Percentiles rank a stretch among this genome's conserved stretches.
These are phyloP conservation scores for Ocimum tenuiflorum DNA, from an alignment of 257 asterid genomes.

Conservation along the genomic window DNA sequence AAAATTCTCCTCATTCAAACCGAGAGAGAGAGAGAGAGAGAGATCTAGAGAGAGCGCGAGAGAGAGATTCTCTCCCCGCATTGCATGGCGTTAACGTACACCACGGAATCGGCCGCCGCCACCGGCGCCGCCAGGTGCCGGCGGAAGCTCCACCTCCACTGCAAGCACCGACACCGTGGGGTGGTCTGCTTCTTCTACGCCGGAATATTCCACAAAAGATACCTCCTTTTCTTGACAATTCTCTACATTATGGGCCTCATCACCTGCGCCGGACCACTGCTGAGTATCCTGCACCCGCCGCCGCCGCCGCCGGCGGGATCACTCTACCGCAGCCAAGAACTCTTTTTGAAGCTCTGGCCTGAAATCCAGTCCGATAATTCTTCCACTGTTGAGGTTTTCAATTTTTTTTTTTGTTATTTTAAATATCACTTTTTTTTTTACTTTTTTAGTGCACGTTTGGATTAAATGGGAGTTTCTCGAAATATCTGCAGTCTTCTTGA, in stretches of 20 bases:
- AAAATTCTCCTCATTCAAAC: not conserved
- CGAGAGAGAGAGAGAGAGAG: not conserved
- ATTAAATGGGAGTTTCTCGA: not conserved
- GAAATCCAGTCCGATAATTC: slow-evolving; percentile 59
- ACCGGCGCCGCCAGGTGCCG: slow-evolving; percentile 32
- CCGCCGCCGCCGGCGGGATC: slow-evolving; percentile 55
- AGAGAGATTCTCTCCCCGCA: not conserved
- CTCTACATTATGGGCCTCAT: slow-evolving; percentile 62
- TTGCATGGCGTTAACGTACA: slow-evolving; percentile 49
- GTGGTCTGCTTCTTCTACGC: slow-evolving; percentile 29
- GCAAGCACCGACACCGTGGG: slow-evolving; percentile 42
- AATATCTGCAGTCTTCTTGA: not conserved
- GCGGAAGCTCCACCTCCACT: slow-evolving; percentile 38
- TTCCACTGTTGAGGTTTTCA: slow-evolving; percentile 48
- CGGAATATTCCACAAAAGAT: slow-evolving; percentile 37
- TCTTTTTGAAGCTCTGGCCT: slow-evolving; percentile 55
- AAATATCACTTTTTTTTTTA: not conserved
- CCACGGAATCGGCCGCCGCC: slow-evolving; percentile 34
- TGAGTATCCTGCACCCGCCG: slow-evolving; percentile 46
- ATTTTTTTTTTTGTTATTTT: not conserved
- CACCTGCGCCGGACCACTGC: slow-evolving; percentile 57
- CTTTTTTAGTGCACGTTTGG: slow-evolving; percentile 1
- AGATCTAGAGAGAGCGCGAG: not conserved
- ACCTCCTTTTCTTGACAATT: slow-evolving; percentile 36
- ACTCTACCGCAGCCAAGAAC: slow-evolving; percentile 57